Conservation (phyloP, 495 filamentous ascomycete genomes). For the Aspergillus leporis region DNA sequence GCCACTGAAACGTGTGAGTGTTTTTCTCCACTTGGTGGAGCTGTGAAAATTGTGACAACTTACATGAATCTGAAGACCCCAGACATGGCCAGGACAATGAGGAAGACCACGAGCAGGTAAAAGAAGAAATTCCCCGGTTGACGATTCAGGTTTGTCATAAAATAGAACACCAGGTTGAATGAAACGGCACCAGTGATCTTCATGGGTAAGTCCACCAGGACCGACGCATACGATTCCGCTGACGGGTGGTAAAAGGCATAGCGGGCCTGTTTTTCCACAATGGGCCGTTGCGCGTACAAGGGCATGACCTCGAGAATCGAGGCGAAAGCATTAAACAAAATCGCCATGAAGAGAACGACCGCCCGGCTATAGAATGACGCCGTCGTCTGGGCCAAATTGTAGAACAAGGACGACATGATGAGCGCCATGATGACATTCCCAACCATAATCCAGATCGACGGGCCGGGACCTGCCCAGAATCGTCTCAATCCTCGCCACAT, state of each 20-base stretch:
- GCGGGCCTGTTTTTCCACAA: slow-evolving; percentile 60
- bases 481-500: slow-evolving; percentile 42
- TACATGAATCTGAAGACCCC: slow-evolving; percentile 72
- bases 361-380: slow-evolving; percentile 71
- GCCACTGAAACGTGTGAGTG: slow-evolving; percentile 47
- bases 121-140: slow-evolving; percentile 72
- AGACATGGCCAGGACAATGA: slow-evolving; percentile 62
- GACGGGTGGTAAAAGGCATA: slow-evolving; percentile 62
- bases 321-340: slow-evolving; percentile 79
- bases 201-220: slow-evolving; percentile 56
- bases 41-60: too few species aligned
- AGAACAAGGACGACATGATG: slow-evolving; percentile 80
- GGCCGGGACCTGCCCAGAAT: slow-evolving; percentile 63
- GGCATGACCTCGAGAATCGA: slow-evolving; percentile 66
- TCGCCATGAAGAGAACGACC: slow-evolving; percentile 79
- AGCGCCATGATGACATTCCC: slow-evolving; percentile 72
- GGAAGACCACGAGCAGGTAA: slow-evolving; percentile 68
- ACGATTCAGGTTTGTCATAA: slow-evolving; percentile 49
- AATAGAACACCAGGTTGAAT: slow-evolving; percentile 55
- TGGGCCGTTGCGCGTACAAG: slow-evolving; percentile 54
- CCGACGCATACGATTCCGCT: slow-evolving; percentile 53
- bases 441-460: slow-evolving; percentile 64
- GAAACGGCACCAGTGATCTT: slow-evolving; percentile 44
- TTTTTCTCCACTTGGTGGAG: too few species aligned
- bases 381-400: slow-evolving; percentile 62